Conservation (phyloP, 257 asterid species). For the Fraxinus cuspidata region DNA sequence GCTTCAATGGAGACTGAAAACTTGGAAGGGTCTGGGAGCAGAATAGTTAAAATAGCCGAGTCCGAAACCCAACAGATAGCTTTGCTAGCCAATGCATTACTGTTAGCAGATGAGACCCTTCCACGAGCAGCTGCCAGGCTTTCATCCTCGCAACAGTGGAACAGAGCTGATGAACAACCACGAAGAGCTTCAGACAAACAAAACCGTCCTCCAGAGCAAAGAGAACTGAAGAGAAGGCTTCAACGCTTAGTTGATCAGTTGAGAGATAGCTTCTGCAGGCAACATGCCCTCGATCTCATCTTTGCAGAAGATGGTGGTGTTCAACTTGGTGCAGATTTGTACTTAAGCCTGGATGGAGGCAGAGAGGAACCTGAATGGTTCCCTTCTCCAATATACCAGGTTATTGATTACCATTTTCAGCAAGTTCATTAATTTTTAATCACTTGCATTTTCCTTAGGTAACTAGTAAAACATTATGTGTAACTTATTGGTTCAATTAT, state of each 20-base stretch:
- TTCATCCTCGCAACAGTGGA: constrained; percentile 31
- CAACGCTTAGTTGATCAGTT: constrained; percentile 81
- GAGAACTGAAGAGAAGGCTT: constrained; percentile 71
- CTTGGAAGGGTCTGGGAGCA: constrained; percentile 65
- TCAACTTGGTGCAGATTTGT: constrained; percentile 75
- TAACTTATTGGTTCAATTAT: background rate
- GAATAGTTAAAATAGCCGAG: constrained; percentile 75
- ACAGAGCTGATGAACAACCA: constrained; percentile 47
- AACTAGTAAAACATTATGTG: background rate
- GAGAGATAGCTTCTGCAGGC: constrained; percentile 87
- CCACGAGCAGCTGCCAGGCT: constrained; percentile 75
- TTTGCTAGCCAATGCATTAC: constrained; percentile 72
- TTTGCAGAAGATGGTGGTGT: constrained; percentile 81
- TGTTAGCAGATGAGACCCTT: constrained; percentile 77
- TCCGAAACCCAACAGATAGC: constrained; percentile 68
- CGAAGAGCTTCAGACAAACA: constrained; percentile 46
- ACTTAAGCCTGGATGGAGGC: constrained; percentile 62
- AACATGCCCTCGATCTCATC: constrained; percentile 85
- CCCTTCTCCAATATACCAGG: constrained; percentile 91
- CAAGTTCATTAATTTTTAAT: background rate
- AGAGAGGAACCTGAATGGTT: constrained; percentile 81
- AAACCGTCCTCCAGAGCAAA: constrained; percentile 65
- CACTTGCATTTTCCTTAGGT: background rate
- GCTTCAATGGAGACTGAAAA: constrained; percentile 72
- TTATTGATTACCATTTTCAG: constrained; percentile 17